Evolutionary conservation across 306 rosid species (phyloP), one percentile per base, ranked within the genome.

Genomic region (Rosa lucieae): DNA sequence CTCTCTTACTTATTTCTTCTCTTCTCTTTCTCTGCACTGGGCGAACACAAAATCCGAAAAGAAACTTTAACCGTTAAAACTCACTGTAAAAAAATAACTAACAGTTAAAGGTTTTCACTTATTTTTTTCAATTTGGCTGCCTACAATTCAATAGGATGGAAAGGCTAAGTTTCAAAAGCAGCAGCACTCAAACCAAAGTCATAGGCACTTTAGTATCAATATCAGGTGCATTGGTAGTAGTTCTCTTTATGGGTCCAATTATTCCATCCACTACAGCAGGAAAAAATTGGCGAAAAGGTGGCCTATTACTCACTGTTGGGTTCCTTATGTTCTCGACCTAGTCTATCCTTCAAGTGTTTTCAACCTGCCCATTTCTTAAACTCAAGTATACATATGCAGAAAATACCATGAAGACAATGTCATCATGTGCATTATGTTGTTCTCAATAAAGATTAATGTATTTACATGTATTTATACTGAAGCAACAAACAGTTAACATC

Each of bases 321-420:
- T 78, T 3, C 78, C 69, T 85, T 59, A 40, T 89, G 10, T 5
- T 52, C 75, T 78, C 91, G 73, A 68, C 70, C 1, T 87, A 86
- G 87, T 85, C 76, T 79, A 85, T 89, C 68, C 43, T 89, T 78
- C 93, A 87, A 88, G 90, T 84, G 51, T 18, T 15, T 63, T 35
- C 43, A 40, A 40, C 58, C n/a, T 52, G 21, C 20, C 8, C 5
- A 52, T n/a, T 52, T 14, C 58, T 15, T 52, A 18, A 6, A 40
- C 58, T 52, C 21, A 15, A 52, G 8, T 52, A 14, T 52, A 52
- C n/a, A 14, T 52, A 14, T 47, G 58, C 5, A 52, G n/a, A 52
- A 5, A 17, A 18, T 52, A 20, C 48, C 77, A 78, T 79, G 39
- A 84, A 82, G 67, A 12, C n/a, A 43, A 47, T 40, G 43, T 40